Evolutionary conservation across 331 rosid genomes (phyloP), one percentile per base, ranked within the genome.

Genomic region (Erythrophleum ivorense): DNA sequence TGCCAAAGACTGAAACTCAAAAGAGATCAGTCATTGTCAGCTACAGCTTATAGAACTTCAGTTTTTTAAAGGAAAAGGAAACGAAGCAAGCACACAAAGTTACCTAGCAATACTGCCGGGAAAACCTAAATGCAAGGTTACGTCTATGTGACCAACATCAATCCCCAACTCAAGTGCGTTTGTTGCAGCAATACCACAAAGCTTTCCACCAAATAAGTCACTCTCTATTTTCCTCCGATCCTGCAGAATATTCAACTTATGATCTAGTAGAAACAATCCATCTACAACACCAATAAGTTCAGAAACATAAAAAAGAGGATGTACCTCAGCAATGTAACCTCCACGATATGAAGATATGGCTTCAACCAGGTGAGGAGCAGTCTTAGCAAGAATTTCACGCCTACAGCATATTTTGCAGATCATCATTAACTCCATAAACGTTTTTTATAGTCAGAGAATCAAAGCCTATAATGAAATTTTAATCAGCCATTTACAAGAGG

Each of bases 161-260:
- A 92, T 91, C 83, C 98, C 98, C 91, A 94, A 88, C 75, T 94
- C 98, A 84, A 94, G 98, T 78, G 98, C 98, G 92, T 94, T 94
- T 43, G 98, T 94, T 34, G 98, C 97, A 80, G 97, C 97, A 68
- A 94, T 85, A 50, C 98, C 98, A 87, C 91, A 84, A 83, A 94
- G 87, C 80, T 88, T 88, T 73, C 98, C 98, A 76, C 90, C 88
- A 84, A 94, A 92, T 53, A 94, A 85, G 69, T 91, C 95, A 77
- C 91, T 77, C 89, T 94, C 98, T 57, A 94, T 92, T 76, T 86
- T 89, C 79, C 97, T 88, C 87, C 98, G 84, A 76, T 94, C 92
- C 98, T 92, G 90, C 48, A 77, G n/a, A n/a, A n/a, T n/a, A n/a
- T n/a, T n/a, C n/a, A n/a, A n/a, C n/a, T n/a, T n/a, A n/a, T n/a